Evolutionary conservation across 2,329 filamentous ascomycete species (phyloP).

Genomic region (Chaetomium sp.): DNA sequence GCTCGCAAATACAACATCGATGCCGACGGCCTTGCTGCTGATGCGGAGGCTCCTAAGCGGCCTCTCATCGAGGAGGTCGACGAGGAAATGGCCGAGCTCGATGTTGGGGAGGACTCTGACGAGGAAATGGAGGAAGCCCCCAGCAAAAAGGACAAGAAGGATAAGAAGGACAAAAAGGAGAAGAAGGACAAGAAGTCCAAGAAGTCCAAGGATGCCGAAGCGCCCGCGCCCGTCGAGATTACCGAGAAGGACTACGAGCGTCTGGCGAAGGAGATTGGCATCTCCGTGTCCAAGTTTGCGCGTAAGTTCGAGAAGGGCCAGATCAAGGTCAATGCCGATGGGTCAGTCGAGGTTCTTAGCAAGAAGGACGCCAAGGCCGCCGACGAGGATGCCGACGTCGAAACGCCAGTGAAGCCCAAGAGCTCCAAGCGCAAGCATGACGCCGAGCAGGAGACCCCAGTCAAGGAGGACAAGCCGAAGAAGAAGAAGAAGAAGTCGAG

Average conservation of each 20-base stretch:
- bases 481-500: constrained; percentile 41
- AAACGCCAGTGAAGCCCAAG: constrained; percentile 38
- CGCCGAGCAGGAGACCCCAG: constrained; percentile 56
- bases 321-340: constrained; percentile 59
- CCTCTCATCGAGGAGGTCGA: constrained; percentile 40
- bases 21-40: constrained; percentile 75
- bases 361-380: constrained; percentile 66
- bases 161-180: constrained; percentile 33
- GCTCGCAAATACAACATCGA: constrained; percentile 91
- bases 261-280: constrained; percentile 58
- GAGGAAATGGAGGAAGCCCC: constrained; percentile 24
- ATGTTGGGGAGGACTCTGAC: constrained; percentile 9
- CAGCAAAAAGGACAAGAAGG: constrained; percentile 18
- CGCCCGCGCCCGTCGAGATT: constrained; percentile 35
- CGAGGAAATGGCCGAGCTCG: constrained; percentile 29
- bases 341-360: constrained; percentile 60
- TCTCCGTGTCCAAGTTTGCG: constrained; percentile 71
- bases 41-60: constrained; percentile 50
- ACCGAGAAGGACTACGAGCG: constrained; percentile 52
- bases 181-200: constrained; percentile 33
- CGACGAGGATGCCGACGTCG: constrained; percentile 45
- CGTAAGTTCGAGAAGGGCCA: constrained; percentile 71
- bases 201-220: constrained; percentile 26
- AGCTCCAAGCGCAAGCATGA: constrained; percentile 65
- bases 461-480: constrained; percentile 55